Evolutionary conservation across 345 rosid species (phyloP).

Genomic region (Acer yangbiense): DNA sequence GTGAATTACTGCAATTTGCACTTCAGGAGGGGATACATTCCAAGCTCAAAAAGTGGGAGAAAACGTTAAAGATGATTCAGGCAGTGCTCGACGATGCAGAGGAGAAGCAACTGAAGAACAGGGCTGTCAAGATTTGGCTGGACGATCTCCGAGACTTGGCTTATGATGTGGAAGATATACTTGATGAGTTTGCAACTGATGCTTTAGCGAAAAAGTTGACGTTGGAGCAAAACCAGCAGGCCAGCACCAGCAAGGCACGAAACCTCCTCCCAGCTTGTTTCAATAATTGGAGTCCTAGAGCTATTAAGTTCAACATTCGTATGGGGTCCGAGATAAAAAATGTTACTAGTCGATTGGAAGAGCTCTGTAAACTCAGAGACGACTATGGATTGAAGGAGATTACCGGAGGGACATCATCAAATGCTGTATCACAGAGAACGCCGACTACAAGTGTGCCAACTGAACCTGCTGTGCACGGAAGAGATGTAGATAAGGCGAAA

Average conservation of each 20-base stretch:
- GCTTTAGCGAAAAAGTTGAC: background rate
- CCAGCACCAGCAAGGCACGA: background rate
- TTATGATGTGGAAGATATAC: constrained; percentile 15
- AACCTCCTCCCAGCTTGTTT: background rate
- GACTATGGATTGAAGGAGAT: background rate
- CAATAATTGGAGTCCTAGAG: background rate
- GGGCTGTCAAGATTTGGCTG: background rate
- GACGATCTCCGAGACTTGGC: constrained; percentile 5
- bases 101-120: background rate
- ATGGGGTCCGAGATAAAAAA: background rate
- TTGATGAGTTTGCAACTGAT: constrained; percentile 1
- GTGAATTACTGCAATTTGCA: no score
- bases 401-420: background rate
- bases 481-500: background rate
- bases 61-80: no score
- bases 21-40: no score
- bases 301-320: background rate
- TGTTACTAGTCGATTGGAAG: background rate
- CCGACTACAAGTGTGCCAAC: background rate
- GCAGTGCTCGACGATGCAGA: background rate
- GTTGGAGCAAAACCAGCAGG: background rate
- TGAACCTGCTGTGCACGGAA: background rate
- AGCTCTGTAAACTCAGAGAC: background rate
- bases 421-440: background rate
- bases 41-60: no score